phyloP scores from a whole-genome alignment of 75 land plant species.

The Cryptomeria japonica region DNA sequence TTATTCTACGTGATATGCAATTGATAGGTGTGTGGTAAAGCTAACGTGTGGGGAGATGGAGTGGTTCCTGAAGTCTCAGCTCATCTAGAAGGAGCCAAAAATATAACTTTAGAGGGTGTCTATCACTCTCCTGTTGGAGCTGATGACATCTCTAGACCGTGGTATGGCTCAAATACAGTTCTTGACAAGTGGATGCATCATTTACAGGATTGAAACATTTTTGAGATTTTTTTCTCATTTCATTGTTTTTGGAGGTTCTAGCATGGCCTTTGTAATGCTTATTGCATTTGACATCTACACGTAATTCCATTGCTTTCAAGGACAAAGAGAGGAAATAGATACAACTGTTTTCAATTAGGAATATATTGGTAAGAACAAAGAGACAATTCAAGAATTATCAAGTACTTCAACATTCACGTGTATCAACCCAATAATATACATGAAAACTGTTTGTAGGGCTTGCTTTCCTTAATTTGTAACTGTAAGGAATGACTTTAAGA shows the following conservation, averaged over 20 bases:
- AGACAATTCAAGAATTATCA: not conserved
- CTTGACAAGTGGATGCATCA: constrained; percentile 81
- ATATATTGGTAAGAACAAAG: not conserved
- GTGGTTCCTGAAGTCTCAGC: constrained; percentile 92
- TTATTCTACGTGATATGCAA: not conserved
- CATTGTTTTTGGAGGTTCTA: not conserved
- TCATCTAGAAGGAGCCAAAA: constrained; percentile 84
- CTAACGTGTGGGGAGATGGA: constrained; percentile 98
- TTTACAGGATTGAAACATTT: constrained; percentile 36
- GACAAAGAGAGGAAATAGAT: not conserved
- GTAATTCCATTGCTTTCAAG: not conserved
- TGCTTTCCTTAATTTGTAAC: not conserved
- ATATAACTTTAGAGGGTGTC: constrained; percentile 80
- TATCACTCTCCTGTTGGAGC: constrained; percentile 97
- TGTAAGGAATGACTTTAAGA: not conserved
- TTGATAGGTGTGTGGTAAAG: constrained; percentile 83
- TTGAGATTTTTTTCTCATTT: not conserved
- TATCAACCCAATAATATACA: not conserved
- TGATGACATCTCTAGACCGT: constrained; percentile 58
- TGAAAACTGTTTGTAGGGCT: not conserved
- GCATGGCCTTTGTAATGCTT: not conserved
- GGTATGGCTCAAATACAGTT: constrained; percentile 85
- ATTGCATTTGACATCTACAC: not conserved
- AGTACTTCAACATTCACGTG: not conserved
- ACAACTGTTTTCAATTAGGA: not conserved